Base-by-base conservation (phyloP, 768 basidiomycete species). In the Mycena albidolilacea region DNA sequence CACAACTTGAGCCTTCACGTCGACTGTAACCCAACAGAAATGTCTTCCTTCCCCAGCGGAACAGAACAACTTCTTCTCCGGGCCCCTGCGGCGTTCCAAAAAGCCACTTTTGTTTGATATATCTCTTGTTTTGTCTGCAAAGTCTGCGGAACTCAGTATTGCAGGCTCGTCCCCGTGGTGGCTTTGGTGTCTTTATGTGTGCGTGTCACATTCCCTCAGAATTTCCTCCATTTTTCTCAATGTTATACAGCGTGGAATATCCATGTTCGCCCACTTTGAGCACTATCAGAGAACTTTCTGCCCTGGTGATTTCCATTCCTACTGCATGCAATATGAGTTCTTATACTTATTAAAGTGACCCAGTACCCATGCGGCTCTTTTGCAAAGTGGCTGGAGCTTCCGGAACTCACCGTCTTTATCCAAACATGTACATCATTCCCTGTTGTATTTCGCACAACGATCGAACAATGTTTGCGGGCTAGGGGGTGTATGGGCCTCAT, bases 161-260 rank as follows among this genome's bases (percentile, higher is more conserved):
- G 30, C 30, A 30, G 30, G 30, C 30, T 30, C 30, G 30, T 30
- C 30, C 68, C 62, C 2, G 69, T 64, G 5, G 61, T 70, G 10
- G 35, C 19, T 3, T 41, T 70, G 4, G 69, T 62, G 15, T 70
- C 69, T 4, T 37, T 64, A 19, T 70, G 50, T n/a, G 69, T 70
- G 30, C 38, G 69, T 37, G 48, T 11, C 6, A 30, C 21, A 14
- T 43, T 69, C 9, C 21, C 19, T 19, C 6, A 41, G 10, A 30
- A 30, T 30, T 30, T 30, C 30, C 3, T 30, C n/a, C 15, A 9
- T 19, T 62, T 46, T 21, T 17, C n/a, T 35, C 54, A 14, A 30
- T 30, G 30, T 30, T 21, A 15, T 7, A 19, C 15, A 70, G 69
- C 61, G 38, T 5, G 69, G 69, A 46, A 64, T 70, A 58, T 62